These are phyloP conservation scores for Colletotrichum sp. DNA, from an alignment of 2,329 filamentous ascomycete genomes.

Conservation along the genomic window DNA sequence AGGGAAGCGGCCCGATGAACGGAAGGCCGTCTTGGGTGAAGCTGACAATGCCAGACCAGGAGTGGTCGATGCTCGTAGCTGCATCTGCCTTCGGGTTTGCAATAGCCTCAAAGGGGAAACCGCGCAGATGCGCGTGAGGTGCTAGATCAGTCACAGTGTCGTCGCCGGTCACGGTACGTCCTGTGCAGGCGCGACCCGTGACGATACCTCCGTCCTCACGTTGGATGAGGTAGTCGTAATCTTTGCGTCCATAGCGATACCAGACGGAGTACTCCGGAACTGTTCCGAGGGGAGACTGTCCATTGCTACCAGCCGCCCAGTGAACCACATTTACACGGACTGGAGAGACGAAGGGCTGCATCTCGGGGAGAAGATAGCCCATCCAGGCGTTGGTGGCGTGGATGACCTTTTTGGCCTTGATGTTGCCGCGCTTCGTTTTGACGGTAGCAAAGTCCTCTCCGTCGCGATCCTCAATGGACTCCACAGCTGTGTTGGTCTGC, in stretches of 20 bases:
- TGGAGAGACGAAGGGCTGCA: slow-evolving; percentile 22
- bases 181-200: slow-evolving; percentile 23
- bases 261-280: slow-evolving; percentile 21
- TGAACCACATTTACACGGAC: slow-evolving; percentile 16
- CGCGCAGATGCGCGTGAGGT: neutral
- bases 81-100: neutral
- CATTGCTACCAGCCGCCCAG: neutral
- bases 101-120: neutral
- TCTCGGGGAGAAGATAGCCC: slow-evolving; percentile 26
- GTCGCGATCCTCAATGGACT: neutral
- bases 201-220: slow-evolving; percentile 22
- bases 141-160: slow-evolving; percentile 1
- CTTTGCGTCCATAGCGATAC: slow-evolving; percentile 23
- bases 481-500: slow-evolving; percentile 8
- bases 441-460: neutral
- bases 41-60: neutral
- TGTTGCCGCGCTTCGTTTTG: slow-evolving; percentile 18
- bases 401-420: slow-evolving; percentile 24
- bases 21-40: neutral
- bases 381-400: slow-evolving; percentile 32
- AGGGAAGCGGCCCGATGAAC: neutral
- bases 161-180: slow-evolving; percentile 19
- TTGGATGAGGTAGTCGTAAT: slow-evolving; percentile 30
- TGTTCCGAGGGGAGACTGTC: neutral
- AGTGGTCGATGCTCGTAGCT: rapidly evolving